These are phyloP conservation scores for Camellia granthamiana DNA, from an alignment of 148 eudicot species.

Conservation along the genomic window DNA sequence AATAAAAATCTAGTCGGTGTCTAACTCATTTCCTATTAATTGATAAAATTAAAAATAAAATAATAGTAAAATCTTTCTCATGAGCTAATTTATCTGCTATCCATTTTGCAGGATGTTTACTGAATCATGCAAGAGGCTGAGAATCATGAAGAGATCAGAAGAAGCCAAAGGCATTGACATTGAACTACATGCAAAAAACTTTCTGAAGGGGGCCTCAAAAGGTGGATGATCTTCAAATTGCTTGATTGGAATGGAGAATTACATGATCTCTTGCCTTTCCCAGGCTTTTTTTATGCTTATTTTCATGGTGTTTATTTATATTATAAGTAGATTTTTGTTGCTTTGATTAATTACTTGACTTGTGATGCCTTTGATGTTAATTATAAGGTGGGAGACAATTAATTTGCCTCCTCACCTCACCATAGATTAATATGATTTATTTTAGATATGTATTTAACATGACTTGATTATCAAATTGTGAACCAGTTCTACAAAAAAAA, in stretches of 20 bases:
- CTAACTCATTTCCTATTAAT: too few species aligned
- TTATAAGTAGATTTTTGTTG: not conserved
- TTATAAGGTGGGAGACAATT: not conserved
- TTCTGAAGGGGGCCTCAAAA: not conserved
- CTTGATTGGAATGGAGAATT: slow-evolving; percentile 4
- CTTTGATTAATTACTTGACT: not conserved
- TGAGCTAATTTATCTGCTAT: not conserved
- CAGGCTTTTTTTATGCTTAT: not conserved
- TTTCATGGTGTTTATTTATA: not conserved
- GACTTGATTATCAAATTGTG: too few species aligned
- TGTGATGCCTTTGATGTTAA: not conserved
- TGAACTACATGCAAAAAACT: slow-evolving; percentile 11
- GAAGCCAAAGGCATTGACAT: slow-evolving; percentile 38
- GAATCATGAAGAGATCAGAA: slow-evolving; percentile 48
- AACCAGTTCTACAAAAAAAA: too few species aligned
- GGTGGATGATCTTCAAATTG: slow-evolving; percentile 2
- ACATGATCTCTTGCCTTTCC: not conserved
- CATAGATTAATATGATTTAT: not conserved
- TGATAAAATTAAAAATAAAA: too few species aligned
- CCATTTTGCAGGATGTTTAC: slow-evolving; percentile 48
- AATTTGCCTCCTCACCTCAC: not conserved
- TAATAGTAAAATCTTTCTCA: too few species aligned
- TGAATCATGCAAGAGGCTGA: slow-evolving; percentile 60
- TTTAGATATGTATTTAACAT: not conserved
- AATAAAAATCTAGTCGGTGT: too few species aligned